A percentile compares a stretch with the other conserved stretches of the same genome.
Conservation (phyloP, 495 filamentous ascomycete genomes). For the Penicillium ucsense region DNA sequence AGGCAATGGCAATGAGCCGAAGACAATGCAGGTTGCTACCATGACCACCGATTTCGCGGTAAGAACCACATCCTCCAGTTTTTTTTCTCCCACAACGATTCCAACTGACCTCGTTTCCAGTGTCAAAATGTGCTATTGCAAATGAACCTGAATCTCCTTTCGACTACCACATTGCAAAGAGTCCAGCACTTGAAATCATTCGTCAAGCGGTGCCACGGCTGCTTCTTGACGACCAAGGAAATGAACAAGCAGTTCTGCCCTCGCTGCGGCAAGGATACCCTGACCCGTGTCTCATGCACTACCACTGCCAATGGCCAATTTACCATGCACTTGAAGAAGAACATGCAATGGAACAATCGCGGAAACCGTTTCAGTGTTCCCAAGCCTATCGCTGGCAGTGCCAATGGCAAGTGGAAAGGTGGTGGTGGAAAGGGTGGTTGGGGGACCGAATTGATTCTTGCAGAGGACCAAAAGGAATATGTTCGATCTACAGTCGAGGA, state of each 20-base stretch:
- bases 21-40: slow-evolving; percentile 69
- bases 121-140: slow-evolving; percentile 86
- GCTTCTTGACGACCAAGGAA: slow-evolving; percentile 77
- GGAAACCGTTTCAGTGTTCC: slow-evolving; percentile 86
- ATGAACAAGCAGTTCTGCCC: slow-evolving; percentile 90
- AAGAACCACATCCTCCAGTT: slow-evolving; percentile 6
- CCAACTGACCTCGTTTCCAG: slow-evolving; percentile 13
- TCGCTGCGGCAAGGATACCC: slow-evolving; percentile 75
- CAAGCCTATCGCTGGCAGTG: slow-evolving; percentile 71
- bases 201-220: slow-evolving; percentile 88
- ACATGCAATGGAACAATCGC: slow-evolving; percentile 91
- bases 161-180: slow-evolving; percentile 56
- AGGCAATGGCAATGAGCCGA: slow-evolving; percentile 40
- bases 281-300: slow-evolving; percentile 78
- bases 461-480: slow-evolving; percentile 97
- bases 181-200: slow-evolving; percentile 75
- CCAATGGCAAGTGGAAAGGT: slow-evolving; percentile 61
- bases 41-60: slow-evolving; percentile 94
- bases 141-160: slow-evolving; percentile 89
- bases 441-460: slow-evolving; percentile 71
- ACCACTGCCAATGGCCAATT: slow-evolving; percentile 74
- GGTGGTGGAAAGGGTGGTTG: slow-evolving; percentile 83
- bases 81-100: neutral
- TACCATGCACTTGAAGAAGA: slow-evolving; percentile 81
- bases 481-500: slow-evolving; percentile 50